Evolutionary conservation across 2,329 filamentous ascomycete species (phyloP).

Genomic region (Penicillium sp.): DNA sequence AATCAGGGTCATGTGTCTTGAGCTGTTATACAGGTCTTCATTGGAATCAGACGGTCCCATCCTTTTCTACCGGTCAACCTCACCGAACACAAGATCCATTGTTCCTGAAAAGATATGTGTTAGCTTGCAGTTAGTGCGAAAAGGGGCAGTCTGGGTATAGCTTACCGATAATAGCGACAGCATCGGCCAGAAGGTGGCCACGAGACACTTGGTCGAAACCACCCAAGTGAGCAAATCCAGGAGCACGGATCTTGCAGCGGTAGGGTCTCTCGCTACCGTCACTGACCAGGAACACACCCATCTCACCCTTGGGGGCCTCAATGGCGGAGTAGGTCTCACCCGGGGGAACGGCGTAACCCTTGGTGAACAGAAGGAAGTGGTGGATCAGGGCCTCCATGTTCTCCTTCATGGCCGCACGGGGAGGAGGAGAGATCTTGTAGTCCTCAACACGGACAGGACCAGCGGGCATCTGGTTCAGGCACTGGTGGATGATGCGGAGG

Average conservation of each 20-base stretch:
- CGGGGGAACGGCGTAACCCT: conserved; percentile 92
- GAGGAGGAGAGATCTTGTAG: conserved; percentile 95
- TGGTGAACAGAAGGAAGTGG: conserved; percentile 97
- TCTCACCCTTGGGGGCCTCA: conserved; percentile 99
- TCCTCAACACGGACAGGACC: conserved; percentile 93
- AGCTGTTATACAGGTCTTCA: too few relatives aligned
- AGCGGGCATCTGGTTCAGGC: conserved; percentile 95
- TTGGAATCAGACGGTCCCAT: too few relatives aligned
- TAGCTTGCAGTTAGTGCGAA: too few relatives aligned
- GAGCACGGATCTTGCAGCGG: conserved; percentile 92
- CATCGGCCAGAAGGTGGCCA: conserved; percentile 90
- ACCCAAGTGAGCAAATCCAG: conserved; percentile 87
- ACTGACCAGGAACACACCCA: conserved; percentile 93
- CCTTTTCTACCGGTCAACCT: conserved; percentile 50
- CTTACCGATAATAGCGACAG: conserved; percentile 79
- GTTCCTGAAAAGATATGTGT: too few relatives aligned
- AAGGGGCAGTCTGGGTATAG: too few relatives aligned
- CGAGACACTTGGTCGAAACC: conserved; percentile 89
- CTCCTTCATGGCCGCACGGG: conserved; percentile 96
- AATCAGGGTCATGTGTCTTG: too few relatives aligned
- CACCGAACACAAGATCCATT: conserved; percentile 83
- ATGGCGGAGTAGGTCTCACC: conserved; percentile 97
- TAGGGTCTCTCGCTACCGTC: conserved; percentile 95
- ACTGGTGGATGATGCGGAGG: conserved; percentile 96
- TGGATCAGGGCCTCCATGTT: conserved; percentile 99